Conservation (phyloP, 306 rosid genomes). For the Gastrolobium villosum region DNA sequence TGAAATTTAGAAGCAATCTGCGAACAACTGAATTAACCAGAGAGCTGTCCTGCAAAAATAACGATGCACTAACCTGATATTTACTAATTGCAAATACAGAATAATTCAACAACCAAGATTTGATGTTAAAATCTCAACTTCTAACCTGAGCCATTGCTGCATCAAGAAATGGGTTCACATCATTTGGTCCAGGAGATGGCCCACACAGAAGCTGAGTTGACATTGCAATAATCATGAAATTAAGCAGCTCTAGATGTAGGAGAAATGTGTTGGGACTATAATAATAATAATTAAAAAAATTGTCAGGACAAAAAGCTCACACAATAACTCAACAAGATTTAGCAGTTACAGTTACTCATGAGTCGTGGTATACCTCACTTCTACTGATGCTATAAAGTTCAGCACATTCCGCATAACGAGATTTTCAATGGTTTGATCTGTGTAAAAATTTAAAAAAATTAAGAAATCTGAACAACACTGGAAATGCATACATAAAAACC, state of each 20-base stretch:
- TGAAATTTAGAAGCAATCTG: conserved; percentile 79
- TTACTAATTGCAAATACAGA: conserved; percentile 33
- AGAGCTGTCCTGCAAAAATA: conserved; percentile 82
- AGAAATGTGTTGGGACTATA: conserved; percentile 70
- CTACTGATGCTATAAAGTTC: conserved; percentile 80
- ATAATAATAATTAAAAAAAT: conserved; percentile 32
- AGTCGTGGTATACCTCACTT: conserved; percentile 79
- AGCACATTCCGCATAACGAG: conserved; percentile 77
- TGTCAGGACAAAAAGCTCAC: conserved; percentile 53
- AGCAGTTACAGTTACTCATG: conserved; percentile 44
- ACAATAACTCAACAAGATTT: conserved; percentile 46
- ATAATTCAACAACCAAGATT: conserved; percentile 39
- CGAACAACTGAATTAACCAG: conserved; percentile 76
- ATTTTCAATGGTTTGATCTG: conserved; percentile 81
- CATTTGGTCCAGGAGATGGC: conserved; percentile 88
- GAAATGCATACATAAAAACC: conserved; percentile 3
- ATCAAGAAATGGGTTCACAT: conserved; percentile 90
- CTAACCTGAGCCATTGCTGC: conserved; percentile 95
- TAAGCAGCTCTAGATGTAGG: conserved; percentile 93
- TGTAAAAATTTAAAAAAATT: conserved; percentile 45
- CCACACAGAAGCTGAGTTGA: conserved; percentile 98
- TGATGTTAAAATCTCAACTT: conserved; percentile 45
- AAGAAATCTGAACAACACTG: conserved; percentile 22
- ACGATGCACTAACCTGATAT: conserved; percentile 45
- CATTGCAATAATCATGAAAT: conserved; percentile 92